Base-by-base conservation (phyloP, 768 basidiomycete species). In the Rhodosporidiobolus odoratus region DNA sequence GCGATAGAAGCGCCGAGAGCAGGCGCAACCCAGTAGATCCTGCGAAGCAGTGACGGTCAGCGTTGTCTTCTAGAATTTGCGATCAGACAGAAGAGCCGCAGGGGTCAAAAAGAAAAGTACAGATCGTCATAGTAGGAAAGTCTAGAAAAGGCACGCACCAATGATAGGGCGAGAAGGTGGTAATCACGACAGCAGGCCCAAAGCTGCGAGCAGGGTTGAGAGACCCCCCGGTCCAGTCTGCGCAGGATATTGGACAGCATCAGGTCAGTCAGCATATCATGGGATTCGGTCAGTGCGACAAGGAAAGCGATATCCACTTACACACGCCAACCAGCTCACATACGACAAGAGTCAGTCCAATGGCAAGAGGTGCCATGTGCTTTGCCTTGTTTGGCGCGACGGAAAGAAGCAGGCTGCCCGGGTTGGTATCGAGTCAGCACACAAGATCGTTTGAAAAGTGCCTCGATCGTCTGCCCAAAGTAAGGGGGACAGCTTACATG, bases 161-260 rank as follows among this genome's bases (percentile, higher is more conserved):
- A 21, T 53, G 52, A 13, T 53, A 27, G 12, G 9, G 10, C n/a
- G 25, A 23, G 40, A 58, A 58, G 12, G n/a, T 15, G 4, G 7
- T 40, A 9, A 58, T 15, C 9, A 38, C 35, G 38, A 58, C 57
- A 12, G 38, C 23, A 2, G 57, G 57, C 1, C 57, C 57, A 40
- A 58, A 58, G 2, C 38, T 23, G 38, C 57, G 37, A 15, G 38
- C 57, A 19, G 57, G 57, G 57, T 58, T 58, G 38, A 58, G 57
- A 19, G 16, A 19, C 3, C 57, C 57, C 25, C 57, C 57, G 8
- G 57, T 58, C 23, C 30, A 58, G 57, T 40, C 40, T 2, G 41
- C 40, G 25, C 35, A 12, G 12, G 43, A 43, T 12, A 43, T n/a
- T n/a, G 43, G 43, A 43, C 12, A 43, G 43, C 21, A 43, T 43